Percentiles rank a stretch among this genome's conserved stretches.
Evolutionary conservation across 305 asterid genomes (phyloP).

Genomic region (Ajuga reptans): DNA sequence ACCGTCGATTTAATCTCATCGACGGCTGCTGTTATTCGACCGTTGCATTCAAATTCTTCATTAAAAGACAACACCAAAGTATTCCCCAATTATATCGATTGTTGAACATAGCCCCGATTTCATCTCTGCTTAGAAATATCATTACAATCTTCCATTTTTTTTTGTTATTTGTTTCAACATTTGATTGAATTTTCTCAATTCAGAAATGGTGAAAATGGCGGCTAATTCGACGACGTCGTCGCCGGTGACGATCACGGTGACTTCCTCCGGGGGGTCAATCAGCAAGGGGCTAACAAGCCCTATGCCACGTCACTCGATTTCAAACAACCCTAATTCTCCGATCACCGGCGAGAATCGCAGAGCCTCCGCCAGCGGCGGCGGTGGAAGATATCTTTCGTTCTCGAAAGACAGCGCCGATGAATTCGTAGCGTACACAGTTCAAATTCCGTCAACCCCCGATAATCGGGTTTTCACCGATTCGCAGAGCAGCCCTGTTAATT

Average conservation of each 20-base stretch:
- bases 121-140: background rate
- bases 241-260: conserved; percentile 71
- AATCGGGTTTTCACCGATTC: conserved; percentile 42
- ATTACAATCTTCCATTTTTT: background rate
- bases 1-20: conserved; percentile 38
- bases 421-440: conserved; percentile 78
- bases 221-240: conserved; percentile 57
- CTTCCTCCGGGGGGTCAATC: conserved; percentile 59
- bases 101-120: conserved; percentile 20
- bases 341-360: conserved; percentile 41
- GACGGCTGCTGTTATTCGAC: conserved; percentile 46
- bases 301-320: conserved; percentile 58
- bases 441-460: conserved; percentile 79
- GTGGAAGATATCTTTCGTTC: conserved; percentile 57
- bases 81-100: conserved; percentile 17
- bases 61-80: conserved; percentile 14
- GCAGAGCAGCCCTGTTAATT: conserved; percentile 32
- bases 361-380: conserved; percentile 34
- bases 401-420: conserved; percentile 69
- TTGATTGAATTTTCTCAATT: conserved; percentile 1
- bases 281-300: conserved; percentile 65
- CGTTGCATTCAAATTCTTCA: conserved; percentile 39
- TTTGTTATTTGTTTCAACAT: background rate
- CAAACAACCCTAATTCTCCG: conserved; percentile 65
- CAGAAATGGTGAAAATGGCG: conserved; percentile 48